Evolutionary conservation across 2,329 filamentous ascomycete genomes (phyloP).

Genomic region (Penicillium sp.): DNA sequence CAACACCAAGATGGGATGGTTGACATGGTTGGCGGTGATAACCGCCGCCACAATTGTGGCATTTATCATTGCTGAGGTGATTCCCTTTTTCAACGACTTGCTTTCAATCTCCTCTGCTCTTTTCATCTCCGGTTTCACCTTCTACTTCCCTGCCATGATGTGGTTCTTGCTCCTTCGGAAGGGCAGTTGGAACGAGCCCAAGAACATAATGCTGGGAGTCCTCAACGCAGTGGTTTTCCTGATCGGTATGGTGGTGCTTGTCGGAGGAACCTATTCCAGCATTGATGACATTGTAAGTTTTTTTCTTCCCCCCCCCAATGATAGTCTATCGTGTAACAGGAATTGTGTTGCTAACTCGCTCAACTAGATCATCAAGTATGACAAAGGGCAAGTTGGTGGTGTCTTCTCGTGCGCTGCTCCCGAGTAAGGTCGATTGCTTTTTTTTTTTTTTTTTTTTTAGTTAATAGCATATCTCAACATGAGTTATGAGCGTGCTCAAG

Average conservation of each 20-base stretch:
- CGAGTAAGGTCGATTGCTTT: slow-evolving; percentile 1
- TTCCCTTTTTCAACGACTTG: slow-evolving; percentile 76
- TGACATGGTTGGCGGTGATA: slow-evolving; percentile 33
- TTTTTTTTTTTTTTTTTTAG: neutral
- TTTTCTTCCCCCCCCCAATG: neutral
- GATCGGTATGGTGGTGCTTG: slow-evolving; percentile 72
- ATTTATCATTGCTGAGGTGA: slow-evolving; percentile 80
- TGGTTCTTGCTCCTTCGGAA: slow-evolving; percentile 31
- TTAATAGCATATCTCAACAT: neutral
- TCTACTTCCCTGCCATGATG: slow-evolving; percentile 59
- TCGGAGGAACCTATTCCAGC: slow-evolving; percentile 73
- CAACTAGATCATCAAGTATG: slow-evolving; percentile 61
- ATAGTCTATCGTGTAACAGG: neutral
- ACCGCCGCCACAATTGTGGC: slow-evolving; percentile 68
- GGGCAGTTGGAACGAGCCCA: slow-evolving; percentile 29
- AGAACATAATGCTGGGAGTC: slow-evolving; percentile 51
- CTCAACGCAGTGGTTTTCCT: slow-evolving; percentile 69
- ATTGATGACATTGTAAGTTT: slow-evolving; percentile 33
- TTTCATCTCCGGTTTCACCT: slow-evolving; percentile 86
- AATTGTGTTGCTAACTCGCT: slow-evolving; percentile 8
- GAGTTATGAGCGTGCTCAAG: slow-evolving; percentile 4
- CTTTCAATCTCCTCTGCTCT: slow-evolving; percentile 56
- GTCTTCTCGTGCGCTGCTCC: slow-evolving; percentile 64
- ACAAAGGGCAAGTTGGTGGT: slow-evolving; percentile 59
- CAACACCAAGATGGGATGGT: slow-evolving; percentile 36